Conservation (phyloP, 78 protist genomes). For the Thecamonas trahens region DNA sequence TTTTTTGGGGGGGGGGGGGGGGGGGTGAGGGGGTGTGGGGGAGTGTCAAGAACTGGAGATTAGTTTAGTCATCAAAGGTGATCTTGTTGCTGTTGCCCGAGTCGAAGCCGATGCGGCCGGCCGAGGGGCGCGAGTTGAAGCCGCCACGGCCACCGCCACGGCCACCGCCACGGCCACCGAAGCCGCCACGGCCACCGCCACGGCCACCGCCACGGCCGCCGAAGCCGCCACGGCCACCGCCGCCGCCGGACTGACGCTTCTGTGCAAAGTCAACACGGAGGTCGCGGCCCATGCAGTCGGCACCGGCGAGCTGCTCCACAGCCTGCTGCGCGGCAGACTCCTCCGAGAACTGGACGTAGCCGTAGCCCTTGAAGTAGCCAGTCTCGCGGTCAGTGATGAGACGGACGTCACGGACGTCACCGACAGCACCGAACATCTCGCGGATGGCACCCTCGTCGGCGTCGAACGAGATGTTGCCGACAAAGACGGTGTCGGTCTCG, state of each 20-base stretch:
- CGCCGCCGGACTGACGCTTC: not conserved
- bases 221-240: too few relatives aligned
- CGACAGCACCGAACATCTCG: slow-evolving; percentile 1
- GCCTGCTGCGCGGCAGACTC: not conserved
- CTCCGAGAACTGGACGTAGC: slow-evolving; percentile 9
- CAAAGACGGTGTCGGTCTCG: slow-evolving; percentile 3
- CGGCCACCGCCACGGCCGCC: too few relatives aligned
- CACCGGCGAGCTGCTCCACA: not conserved
- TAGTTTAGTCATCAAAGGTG: too few relatives aligned
- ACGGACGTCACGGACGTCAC: slow-evolving; percentile 3
- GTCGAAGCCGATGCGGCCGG: not conserved
- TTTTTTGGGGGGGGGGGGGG: too few relatives aligned
- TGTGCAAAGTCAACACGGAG: slow-evolving; percentile 16
- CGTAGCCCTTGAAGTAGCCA: slow-evolving; percentile 26
- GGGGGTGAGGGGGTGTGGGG: too few relatives aligned
- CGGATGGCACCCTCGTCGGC: slow-evolving; percentile 14
- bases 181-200: too few relatives aligned
- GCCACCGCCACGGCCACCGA: slow-evolving; percentile 1
- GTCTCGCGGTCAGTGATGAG: slow-evolving; percentile 26
- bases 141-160: slow-evolving; percentile 8
- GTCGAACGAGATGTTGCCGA: slow-evolving; percentile 13
- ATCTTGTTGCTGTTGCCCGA: too few relatives aligned
- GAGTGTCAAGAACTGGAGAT: too few relatives aligned
- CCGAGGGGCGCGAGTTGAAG: too few relatives aligned
- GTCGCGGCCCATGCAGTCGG: not conserved